phyloP scores from a whole-genome alignment of 495 filamentous ascomycete genomes.

The Oidiodendron maius region DNA sequence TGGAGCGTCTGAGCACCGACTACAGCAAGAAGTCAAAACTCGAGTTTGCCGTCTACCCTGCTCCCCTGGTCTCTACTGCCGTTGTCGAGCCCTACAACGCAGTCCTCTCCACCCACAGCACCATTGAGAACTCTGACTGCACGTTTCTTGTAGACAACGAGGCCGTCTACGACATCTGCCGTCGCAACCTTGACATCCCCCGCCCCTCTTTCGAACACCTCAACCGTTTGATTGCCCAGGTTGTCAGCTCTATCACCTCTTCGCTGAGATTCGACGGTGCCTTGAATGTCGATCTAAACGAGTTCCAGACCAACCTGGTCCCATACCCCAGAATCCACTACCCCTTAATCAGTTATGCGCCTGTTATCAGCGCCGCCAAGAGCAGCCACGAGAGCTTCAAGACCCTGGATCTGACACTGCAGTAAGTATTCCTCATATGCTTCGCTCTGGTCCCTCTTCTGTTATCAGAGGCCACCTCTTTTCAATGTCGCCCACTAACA shows the following conservation, averaged over 20 bases:
- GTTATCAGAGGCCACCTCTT: background rate
- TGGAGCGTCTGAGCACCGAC: constrained; percentile 82
- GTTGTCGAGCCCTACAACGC: constrained; percentile 94
- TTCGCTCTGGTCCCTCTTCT: background rate
- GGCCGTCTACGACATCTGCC: constrained; percentile 86
- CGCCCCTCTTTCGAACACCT: constrained; percentile 83
- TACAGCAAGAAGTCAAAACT: constrained; percentile 96
- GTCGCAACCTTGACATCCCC: constrained; percentile 80
- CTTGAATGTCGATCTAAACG: constrained; percentile 87
- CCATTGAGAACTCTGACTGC: constrained; percentile 89
- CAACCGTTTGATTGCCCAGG: constrained; percentile 86
- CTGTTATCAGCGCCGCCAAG: constrained; percentile 75
- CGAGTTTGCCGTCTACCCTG: constrained; percentile 86
- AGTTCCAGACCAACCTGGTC: constrained; percentile 93
- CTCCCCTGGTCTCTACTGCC: constrained; percentile 77
- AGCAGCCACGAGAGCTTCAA: constrained; percentile 89
- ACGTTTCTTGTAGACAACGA: constrained; percentile 93
- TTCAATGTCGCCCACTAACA: constrained; percentile 16
- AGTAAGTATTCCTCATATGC: constrained; percentile 39
- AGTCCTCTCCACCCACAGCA: constrained; percentile 86
- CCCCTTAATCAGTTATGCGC: constrained; percentile 83
- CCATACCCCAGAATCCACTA: constrained; percentile 91
- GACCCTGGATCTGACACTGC: constrained; percentile 80
- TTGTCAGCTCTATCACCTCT: constrained; percentile 87
- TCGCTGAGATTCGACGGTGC: constrained; percentile 87